Conservation (phyloP, 768 basidiomycete genomes). For the Hysterangium stoloniferum region DNA sequence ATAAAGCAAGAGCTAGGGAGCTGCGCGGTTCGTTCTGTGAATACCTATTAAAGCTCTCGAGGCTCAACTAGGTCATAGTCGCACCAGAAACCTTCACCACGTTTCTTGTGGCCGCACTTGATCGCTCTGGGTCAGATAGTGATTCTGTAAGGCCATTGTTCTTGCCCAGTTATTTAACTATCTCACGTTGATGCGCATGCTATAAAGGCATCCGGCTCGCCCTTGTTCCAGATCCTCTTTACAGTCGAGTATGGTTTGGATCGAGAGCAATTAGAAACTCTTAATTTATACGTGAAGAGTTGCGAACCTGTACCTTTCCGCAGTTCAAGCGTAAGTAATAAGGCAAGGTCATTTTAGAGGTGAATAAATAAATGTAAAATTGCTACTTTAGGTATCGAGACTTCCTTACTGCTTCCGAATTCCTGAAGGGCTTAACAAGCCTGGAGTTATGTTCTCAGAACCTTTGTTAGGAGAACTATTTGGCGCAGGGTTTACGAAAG, state of each 20-base stretch:
- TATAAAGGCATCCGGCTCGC: constrained; percentile 30
- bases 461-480: constrained; percentile 69
- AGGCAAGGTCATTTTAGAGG: constrained; percentile 13
- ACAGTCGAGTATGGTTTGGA: constrained; percentile 67
- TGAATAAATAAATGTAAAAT: not conserved
- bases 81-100: constrained; percentile 65
- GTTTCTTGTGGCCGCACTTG: constrained; percentile 67
- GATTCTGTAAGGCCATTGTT: not conserved
- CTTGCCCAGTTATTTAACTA: not conserved
- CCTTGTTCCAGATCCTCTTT: constrained; percentile 73
- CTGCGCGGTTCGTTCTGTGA: constrained; percentile 49
- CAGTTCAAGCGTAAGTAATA: too few species aligned
- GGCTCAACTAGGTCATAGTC: constrained; percentile 37
- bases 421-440: constrained; percentile 39
- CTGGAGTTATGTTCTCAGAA: constrained; percentile 46
- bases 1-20: constrained; percentile 67
- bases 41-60: constrained; percentile 1
- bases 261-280: constrained; percentile 58
- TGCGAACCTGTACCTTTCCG: constrained; percentile 28
- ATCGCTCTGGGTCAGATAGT: not conserved
- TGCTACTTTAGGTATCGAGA: not conserved
- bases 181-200: not conserved
- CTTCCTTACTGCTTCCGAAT: constrained; percentile 53
- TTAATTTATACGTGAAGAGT: constrained; percentile 58
- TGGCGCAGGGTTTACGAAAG: constrained; percentile 79